Base-by-base conservation (phyloP, 495 filamentous ascomycete species). In the Daldinia bambusicola region DNA sequence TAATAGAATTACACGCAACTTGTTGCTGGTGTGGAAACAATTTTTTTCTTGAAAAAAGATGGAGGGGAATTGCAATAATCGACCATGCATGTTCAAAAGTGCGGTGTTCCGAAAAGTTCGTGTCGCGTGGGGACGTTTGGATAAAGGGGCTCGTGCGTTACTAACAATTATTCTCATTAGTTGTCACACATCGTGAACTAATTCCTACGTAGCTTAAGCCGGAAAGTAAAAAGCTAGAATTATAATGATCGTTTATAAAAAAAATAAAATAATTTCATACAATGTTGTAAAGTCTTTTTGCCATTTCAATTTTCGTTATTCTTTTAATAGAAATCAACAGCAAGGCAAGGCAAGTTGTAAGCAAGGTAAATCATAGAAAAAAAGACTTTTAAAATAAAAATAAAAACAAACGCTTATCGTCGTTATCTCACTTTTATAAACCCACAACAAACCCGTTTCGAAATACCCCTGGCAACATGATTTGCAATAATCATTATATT, bases 81-180 rank as follows among this genome's bases (percentile, higher is more conserved):
- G 12, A 48, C 9, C 8, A 48, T 22, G 20, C 20, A 20, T 12
- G 43, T 48, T 48, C 20, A 48, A 48, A 48, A 48, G 16, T 48
- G 43, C 43, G 43, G 43, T 48, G 43, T 48, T 48, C 43, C 18
- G 43, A 48, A 48, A 48, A 48, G 43, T 22, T 48, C 18, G 16
- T 48, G 16, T 48, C 16, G 43, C 43, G 43, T 48, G 43, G 43
- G 43, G 43, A 22, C 16, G 9, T 48, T 48, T 48, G 16, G 14
- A 8, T 20, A 48, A 48, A 48, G 43, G 43, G 43, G 43, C 43
- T 48, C 43, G 43, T 48, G 43, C 43, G 43, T 48, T 48, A 16
- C 43, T 48, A 36, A 36, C 34, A 36, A 36, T 36, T 36, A 36
- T 36, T 36, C 34, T 36, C 34, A 36, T 36, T 5, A 36, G 34